Base-by-base conservation (phyloP, 2,329 filamentous ascomycete species). In the Penicillium glabrum region DNA sequence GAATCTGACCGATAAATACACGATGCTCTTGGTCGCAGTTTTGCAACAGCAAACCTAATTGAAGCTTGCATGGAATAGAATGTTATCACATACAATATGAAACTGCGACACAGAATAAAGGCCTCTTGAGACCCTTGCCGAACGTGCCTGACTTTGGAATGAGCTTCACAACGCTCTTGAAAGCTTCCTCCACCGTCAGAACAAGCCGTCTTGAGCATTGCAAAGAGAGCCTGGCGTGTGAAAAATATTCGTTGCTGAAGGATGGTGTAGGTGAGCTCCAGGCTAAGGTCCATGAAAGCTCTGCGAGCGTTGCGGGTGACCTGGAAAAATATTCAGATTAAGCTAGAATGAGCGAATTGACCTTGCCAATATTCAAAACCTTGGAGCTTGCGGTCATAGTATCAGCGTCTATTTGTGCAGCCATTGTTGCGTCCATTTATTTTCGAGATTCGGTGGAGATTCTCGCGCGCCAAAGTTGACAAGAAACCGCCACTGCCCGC, bases 1-100 rank as follows among this genome's bases (percentile, higher is more conserved):
- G 0, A 82, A 79, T 0, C 83, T 80, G 0, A 84, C 81, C 0
- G 83, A 83, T 51, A 84, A 21, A 74, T 80, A 46, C 80, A 82
- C 5, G 83, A 83, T 46, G 80, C 83, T 49, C 75, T 83, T 9
- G 82, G 82, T 1, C 74, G 82, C 2, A 79, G 80, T 2, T 81
- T 84, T 53, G 81, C 81, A 1, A 82, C 80, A 0, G 71, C 83
- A 2, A 81, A 5, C 56, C 81, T 67, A 83, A 6, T 81, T 75
- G 46, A 75, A 33, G 81, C 81, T 0, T 75, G 82, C 1, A 76
- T 82, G 1, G 82, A 76, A 0, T 82, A 80, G 79, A 83, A 82
- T 49, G 79, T 82, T 31, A 80, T 82, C 0, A 82, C 80, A 0
- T 75, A 71, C 13, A 80, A 80, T 55, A 66, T 80, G 1, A 77